Evolutionary conservation across 208 protist species (phyloP), one percentile per base, ranked within the genome.

Genomic region (Trypanosoma mega): DNA sequence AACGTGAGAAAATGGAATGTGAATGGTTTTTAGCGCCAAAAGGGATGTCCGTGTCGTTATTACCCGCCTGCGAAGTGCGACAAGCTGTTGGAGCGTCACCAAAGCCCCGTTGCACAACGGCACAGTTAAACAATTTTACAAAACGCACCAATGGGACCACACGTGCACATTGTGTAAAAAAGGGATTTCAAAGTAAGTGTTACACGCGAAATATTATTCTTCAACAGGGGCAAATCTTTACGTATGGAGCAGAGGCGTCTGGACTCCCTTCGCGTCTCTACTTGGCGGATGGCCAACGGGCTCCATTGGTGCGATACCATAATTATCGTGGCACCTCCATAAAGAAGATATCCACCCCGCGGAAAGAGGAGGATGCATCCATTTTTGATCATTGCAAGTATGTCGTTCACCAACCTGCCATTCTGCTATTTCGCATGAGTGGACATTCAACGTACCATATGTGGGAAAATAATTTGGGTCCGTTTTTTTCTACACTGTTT

Each of bases 381-480:
- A 39, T 43, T 27, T 26, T 50, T 34, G 34, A 23, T 24, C 51
- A 54, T 29, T 68, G 62, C 51, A 54, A 31, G 46, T 52, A 46
- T 44, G 50, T 69, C 9, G 43, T 74, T 1, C 36, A 16, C 29
- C 36, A 30, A 33, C 68, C 68, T 2, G 52, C 24, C 4, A 49
- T 74, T 11, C 63, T 74, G 23, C 23, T 74, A 8, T 72, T 65
- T 20, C 58, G 68, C 14, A 56, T 72, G 62, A 66, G 54, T 53
- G 68, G 68, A 0, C 68, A 74, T 30, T 62, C 46, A 6, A 71
- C 68, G 16, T 74, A 58, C 63, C 68, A 74, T 63, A 16, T 65
- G 52, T 74, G 68, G 68, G 11, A 34, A 27, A 72, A 74, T 51
- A 74, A 74, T 37, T n/a, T 74, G 21, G 68, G 63, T 1, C 51